Conservation (phyloP, 164 flowering plant species). For the Dillenia turbinata region DNA sequence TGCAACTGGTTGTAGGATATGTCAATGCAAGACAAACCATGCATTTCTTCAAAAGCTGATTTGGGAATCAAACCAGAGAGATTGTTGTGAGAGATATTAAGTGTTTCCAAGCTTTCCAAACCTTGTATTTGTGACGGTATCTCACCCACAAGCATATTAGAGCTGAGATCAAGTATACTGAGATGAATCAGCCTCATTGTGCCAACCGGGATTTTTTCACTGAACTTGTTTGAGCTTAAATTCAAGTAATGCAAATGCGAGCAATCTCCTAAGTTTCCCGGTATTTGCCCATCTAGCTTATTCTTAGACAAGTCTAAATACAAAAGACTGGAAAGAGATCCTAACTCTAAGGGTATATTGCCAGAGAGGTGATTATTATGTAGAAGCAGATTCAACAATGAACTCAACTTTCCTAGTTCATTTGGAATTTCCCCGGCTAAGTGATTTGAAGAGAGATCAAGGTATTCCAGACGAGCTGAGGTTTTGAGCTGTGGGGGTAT, state of each 20-base stretch:
- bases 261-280: not conserved
- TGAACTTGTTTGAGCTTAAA: not conserved
- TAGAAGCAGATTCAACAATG: constrained; percentile 18
- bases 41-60: not conserved
- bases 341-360: constrained; percentile 12
- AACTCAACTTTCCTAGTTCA: constrained; percentile 11
- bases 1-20: constrained; percentile 1
- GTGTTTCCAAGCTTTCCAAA: not conserved
- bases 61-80: constrained; percentile 3
- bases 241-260: not conserved
- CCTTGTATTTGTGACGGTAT: not conserved
- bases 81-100: constrained; percentile 4
- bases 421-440: constrained; percentile 15
- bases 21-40: not conserved
- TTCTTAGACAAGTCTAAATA: not conserved
- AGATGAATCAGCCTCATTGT: not conserved
- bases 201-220: not conserved
- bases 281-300: not conserved
- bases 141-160: not conserved
- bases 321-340: not conserved
- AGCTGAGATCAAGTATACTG: not conserved
- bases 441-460: constrained; percentile 4
- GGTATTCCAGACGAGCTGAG: not conserved
- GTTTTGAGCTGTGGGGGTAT: not conserved
- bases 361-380: constrained; percentile 21